phyloP scores from a whole-genome alignment of 108 stramenopile genomes.

The Stephanodiscus triporus region DNA sequence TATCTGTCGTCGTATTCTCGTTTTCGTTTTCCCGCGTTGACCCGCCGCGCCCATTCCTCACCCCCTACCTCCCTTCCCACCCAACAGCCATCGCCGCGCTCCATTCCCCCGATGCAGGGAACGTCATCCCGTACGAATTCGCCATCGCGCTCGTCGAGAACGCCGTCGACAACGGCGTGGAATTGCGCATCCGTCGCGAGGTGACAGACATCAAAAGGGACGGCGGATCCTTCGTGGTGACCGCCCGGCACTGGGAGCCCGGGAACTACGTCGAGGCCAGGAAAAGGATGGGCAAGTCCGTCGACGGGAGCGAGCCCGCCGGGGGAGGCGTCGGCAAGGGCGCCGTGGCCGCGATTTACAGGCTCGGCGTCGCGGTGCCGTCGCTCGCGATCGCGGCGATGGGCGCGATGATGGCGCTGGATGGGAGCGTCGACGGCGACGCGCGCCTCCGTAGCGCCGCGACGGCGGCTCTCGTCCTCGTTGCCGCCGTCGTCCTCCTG shows the following conservation, averaged over 20 bases:
- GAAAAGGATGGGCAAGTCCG: slow-evolving; percentile 41
- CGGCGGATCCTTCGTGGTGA: slow-evolving; percentile 39
- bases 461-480: slow-evolving; percentile 31
- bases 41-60: not conserved
- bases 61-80: not conserved
- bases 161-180: slow-evolving; percentile 86
- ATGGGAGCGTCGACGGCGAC: slow-evolving; percentile 21
- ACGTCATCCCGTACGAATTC: slow-evolving; percentile 86
- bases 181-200: slow-evolving; percentile 76
- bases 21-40: not conserved
- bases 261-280: slow-evolving; percentile 54
- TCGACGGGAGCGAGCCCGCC: slow-evolving; percentile 31
- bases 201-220: slow-evolving; percentile 53
- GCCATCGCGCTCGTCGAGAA: slow-evolving; percentile 84
- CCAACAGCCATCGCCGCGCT: slow-evolving; percentile 64
- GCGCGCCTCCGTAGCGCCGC: slow-evolving; percentile 26
- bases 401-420: slow-evolving; percentile 44
- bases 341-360: slow-evolving; percentile 21
- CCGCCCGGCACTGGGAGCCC: slow-evolving; percentile 73
- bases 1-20: too few species aligned
- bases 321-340: not conserved
- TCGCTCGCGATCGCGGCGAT: slow-evolving; percentile 21
- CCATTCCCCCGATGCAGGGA: slow-evolving; percentile 80
- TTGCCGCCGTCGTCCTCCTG: slow-evolving; percentile 31
- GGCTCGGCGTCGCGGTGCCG: slow-evolving; percentile 28